Conservation (phyloP, 2,329 filamentous ascomycete genomes). For the Chaetomiaceae sp. region DNA sequence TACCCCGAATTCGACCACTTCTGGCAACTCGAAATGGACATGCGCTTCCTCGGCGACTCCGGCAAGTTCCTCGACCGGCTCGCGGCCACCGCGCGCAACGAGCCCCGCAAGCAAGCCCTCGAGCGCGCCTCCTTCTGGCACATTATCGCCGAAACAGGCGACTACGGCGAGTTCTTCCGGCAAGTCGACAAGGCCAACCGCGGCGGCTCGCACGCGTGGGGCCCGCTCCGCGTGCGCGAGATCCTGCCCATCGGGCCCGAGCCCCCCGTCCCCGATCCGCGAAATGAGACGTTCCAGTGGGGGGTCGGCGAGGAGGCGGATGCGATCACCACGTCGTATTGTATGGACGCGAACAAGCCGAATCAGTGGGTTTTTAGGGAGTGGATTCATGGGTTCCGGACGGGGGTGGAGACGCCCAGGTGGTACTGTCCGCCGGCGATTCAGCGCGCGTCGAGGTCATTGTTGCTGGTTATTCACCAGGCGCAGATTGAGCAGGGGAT, state of each 20-base stretch:
- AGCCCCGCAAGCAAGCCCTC: conserved; percentile 55
- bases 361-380: conserved; percentile 32
- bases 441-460: conserved; percentile 30
- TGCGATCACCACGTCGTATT: conserved; percentile 30
- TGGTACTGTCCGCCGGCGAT: conserved; percentile 37
- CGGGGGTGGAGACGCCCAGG: conserved; percentile 28
- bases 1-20: conserved; percentile 35
- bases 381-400: conserved; percentile 31
- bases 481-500: conserved; percentile 31
- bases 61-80: conserved; percentile 31
- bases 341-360: conserved; percentile 28
- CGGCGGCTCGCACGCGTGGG: conserved; percentile 31
- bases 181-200: conserved; percentile 27
- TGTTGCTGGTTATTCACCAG: conserved; percentile 33
- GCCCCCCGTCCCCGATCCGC: conserved; percentile 26
- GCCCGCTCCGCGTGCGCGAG: conserved; percentile 29
- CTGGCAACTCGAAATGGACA: conserved; percentile 44
- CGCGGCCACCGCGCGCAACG: conserved; percentile 42
- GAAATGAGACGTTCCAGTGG: conserved; percentile 30
- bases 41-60: conserved; percentile 34
- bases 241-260: conserved; percentile 31
- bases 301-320: conserved; percentile 35
- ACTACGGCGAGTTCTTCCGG: conserved; percentile 41
- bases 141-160: conserved; percentile 47
- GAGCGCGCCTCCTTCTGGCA: conserved; percentile 55